Conservation (phyloP, 2,329 filamentous ascomycete genomes). For the Graphiopsis chlorocephala region DNA sequence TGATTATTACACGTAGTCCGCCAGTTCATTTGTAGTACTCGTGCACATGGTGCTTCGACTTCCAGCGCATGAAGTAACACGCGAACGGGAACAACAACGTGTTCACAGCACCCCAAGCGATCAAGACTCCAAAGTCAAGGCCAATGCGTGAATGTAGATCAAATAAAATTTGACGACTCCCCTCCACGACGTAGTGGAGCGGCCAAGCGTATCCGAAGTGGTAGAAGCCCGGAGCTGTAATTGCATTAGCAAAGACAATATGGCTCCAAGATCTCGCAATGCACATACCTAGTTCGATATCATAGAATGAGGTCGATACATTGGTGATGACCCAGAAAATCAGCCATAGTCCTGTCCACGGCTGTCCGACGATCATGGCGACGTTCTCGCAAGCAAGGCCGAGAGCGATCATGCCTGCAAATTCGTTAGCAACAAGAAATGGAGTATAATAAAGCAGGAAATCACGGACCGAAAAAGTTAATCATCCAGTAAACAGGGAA, state of each 20-base stretch:
- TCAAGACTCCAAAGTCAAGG: constrained; percentile 59
- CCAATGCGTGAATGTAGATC: constrained; percentile 58
- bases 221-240: constrained; percentile 59
- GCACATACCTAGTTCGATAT: constrained; percentile 27
- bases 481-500: constrained; percentile 57
- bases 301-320: constrained; percentile 59
- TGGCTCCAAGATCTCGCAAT: not conserved
- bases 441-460: constrained; percentile 57
- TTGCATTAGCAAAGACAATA: constrained; percentile 29
- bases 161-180: constrained; percentile 59
- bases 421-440: constrained; percentile 55
- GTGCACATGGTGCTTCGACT: constrained; percentile 33
- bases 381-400: constrained; percentile 65
- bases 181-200: constrained; percentile 61
- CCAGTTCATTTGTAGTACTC: constrained; percentile 31
- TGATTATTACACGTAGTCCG: not conserved
- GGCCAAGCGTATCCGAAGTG: constrained; percentile 64
- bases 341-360: constrained; percentile 57
- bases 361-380: constrained; percentile 60
- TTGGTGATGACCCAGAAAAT: constrained; percentile 69
- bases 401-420: constrained; percentile 61
- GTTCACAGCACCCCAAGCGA: constrained; percentile 57
- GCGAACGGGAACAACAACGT: constrained; percentile 53
- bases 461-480: constrained; percentile 52
- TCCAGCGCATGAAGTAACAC: constrained; percentile 44